phyloP scores from a whole-genome alignment of 23 red algal species.

The Gracilaria vermiculophylla region DNA sequence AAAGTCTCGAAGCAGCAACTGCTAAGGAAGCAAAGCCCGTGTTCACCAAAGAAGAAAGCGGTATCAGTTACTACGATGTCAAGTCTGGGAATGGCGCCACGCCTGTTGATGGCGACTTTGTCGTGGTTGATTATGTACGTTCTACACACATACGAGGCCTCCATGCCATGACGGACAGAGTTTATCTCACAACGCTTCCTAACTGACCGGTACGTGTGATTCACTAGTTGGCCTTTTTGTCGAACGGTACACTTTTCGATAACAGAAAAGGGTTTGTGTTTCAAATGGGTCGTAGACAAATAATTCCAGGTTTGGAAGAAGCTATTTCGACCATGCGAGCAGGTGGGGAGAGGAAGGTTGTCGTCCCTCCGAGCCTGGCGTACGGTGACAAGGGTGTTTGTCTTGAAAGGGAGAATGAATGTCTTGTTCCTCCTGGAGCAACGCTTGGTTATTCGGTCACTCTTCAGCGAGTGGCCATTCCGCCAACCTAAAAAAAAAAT shows the following conservation, averaged over 20 bases:
- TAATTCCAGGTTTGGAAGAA: conserved; percentile 91
- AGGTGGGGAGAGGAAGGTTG: conserved; percentile 74
- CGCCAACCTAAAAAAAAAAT: conserved; percentile 64
- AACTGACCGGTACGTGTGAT: background rate
- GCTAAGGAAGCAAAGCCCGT: conserved; percentile 6
- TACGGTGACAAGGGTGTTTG: conserved; percentile 95
- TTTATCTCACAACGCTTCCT: background rate
- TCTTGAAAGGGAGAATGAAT: conserved; percentile 65
- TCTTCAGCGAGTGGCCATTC: conserved; percentile 77
- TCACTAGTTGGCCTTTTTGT: conserved; percentile 73
- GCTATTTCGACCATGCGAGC: conserved; percentile 77
- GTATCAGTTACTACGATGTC: conserved; percentile 71
- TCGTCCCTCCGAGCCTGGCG: conserved; percentile 82
- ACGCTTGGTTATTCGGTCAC: conserved; percentile 79
- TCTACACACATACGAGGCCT: background rate
- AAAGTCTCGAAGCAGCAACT: background rate
- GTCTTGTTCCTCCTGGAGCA: conserved; percentile 84
- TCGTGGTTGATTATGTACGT: conserved; percentile 56
- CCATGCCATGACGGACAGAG: background rate
- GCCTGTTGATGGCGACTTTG: conserved; percentile 61
- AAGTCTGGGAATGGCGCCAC: conserved; percentile 60
- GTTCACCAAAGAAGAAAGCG: conserved; percentile 64
- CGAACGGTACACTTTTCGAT: conserved; percentile 85
- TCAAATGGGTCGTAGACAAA: conserved; percentile 74
- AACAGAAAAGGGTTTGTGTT: conserved; percentile 90